A percentile compares a stretch with the other conserved stretches of the same genome.
Evolutionary conservation across 352 stramenopile genomes (phyloP).

Genomic region (Peronospora destructor): DNA sequence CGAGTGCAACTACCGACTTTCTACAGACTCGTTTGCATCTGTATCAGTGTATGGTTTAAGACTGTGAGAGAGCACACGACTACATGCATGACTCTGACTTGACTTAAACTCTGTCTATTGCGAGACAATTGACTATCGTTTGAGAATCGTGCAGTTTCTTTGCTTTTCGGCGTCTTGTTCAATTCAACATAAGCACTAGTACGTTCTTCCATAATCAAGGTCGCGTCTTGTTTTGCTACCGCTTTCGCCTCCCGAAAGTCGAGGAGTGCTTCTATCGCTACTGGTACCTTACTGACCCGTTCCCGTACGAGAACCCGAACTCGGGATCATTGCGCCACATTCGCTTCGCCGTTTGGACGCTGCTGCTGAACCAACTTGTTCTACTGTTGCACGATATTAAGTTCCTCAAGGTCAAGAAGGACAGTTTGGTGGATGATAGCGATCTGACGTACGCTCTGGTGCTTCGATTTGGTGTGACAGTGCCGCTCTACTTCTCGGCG

Average conservation of each 20-base stretch:
- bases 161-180: constrained; percentile 20
- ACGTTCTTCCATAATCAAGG: constrained; percentile 45
- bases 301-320: constrained; percentile 79
- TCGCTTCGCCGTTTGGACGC: constrained; percentile 62
- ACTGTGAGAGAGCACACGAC: constrained; percentile 24
- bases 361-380: constrained; percentile 68
- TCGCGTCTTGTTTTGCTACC: constrained; percentile 3
- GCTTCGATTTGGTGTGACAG: constrained; percentile 60
- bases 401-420: constrained; percentile 59
- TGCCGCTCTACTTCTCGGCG: constrained; percentile 61
- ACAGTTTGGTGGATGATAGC: constrained; percentile 37
- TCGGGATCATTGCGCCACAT: constrained; percentile 66
- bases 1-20: too few species aligned
- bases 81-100: constrained; percentile 24
- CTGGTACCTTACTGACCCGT: constrained; percentile 84
- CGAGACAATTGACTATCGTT: constrained; percentile 17
- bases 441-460: constrained; percentile 59
- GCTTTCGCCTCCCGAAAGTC: constrained; percentile 65
- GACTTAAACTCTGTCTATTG: constrained; percentile 24
- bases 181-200: constrained; percentile 52
- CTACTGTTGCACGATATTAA: constrained; percentile 74
- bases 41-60: constrained; percentile 38
- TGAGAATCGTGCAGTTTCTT: constrained; percentile 1
- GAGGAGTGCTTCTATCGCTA: constrained; percentile 79
- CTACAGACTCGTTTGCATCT: constrained; percentile 63